phyloP scores from a whole-genome alignment of 345 rosid species.

The Gossypium arboreum region DNA sequence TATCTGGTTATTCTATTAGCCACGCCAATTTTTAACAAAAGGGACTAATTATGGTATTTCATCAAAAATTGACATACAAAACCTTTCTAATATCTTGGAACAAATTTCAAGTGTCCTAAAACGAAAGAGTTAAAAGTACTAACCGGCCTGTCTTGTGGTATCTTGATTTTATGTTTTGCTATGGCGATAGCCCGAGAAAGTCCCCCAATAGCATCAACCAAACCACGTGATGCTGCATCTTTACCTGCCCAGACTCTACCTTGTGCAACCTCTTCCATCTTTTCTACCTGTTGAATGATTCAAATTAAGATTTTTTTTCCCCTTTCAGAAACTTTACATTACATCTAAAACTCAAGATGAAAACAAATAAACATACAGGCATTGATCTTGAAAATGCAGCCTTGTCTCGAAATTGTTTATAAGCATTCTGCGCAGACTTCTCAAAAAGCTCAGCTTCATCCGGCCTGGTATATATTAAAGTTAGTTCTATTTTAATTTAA shows the following conservation, averaged over 20 bases:
- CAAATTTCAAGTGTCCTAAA: neutral
- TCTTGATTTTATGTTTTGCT: constrained; percentile 74
- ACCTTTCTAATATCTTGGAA: neutral
- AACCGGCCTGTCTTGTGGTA: constrained; percentile 64
- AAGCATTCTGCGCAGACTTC: constrained; percentile 74
- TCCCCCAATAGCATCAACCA: constrained; percentile 88
- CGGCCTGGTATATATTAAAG: constrained; percentile 45
- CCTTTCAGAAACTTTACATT: neutral
- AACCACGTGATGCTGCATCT: constrained; percentile 76
- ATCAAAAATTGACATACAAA: neutral
- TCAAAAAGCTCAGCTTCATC: constrained; percentile 93
- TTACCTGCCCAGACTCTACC: constrained; percentile 98
- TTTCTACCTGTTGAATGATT: constrained; percentile 45
- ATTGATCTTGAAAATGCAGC: constrained; percentile 88
- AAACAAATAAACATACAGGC: constrained; percentile 46
- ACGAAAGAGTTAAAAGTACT: neutral
- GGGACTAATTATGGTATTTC: too few species aligned
- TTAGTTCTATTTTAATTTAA: constrained; percentile 7
- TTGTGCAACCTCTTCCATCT: constrained; percentile 95
- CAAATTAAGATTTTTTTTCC: neutral
- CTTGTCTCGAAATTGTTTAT: constrained; percentile 78
- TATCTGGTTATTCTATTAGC: too few species aligned
- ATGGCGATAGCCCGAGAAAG: constrained; percentile 83
- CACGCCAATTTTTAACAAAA: too few species aligned
- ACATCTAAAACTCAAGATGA: neutral